Percentiles rank a stretch among this genome's conserved stretches.
Conservation (phyloP, 371 early-diverging fungal species). For the Mortierella polycephala region DNA sequence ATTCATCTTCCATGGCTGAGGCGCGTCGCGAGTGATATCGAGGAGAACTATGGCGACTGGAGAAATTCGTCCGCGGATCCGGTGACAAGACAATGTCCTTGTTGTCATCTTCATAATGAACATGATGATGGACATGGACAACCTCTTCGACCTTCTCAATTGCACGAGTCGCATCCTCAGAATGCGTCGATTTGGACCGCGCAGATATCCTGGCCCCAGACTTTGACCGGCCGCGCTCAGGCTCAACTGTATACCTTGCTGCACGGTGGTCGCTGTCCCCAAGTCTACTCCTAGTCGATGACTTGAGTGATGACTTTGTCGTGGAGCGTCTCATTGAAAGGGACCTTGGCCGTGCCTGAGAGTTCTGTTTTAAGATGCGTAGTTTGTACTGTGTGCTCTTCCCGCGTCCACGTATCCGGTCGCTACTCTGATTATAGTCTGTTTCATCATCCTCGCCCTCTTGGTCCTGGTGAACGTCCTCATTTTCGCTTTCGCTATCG, state of each 20-base stretch:
- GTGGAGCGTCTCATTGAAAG: not conserved
- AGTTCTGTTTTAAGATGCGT: no score
- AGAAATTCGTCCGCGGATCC: not conserved
- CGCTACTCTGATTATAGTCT: no score
- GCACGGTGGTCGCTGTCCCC: not conserved
- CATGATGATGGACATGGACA: slow-evolving; percentile 46
- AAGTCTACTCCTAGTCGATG: slow-evolving; percentile 2
- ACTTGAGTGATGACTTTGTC: not conserved
- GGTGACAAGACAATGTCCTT: not conserved
- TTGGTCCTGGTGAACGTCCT: slow-evolving; percentile 1
- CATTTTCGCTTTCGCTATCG: slow-evolving; percentile 11
- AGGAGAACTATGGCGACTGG: no score
- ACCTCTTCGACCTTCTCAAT: slow-evolving; percentile 38
- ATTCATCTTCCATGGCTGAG: not conserved
- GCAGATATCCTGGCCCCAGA: not conserved
- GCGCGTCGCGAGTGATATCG: no score
- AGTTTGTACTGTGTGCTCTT: no score
- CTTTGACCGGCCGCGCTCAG: not conserved
- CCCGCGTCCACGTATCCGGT: no score
- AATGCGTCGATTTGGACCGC: slow-evolving; percentile 11
- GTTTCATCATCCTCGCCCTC: not conserved
- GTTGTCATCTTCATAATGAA: slow-evolving; percentile 29
- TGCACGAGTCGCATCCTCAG: not conserved
- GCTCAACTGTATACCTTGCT: not conserved
- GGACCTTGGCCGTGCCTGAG: not conserved